Conservation (phyloP, 208 protist genomes). For the Leishmania martiniquensis region DNA sequence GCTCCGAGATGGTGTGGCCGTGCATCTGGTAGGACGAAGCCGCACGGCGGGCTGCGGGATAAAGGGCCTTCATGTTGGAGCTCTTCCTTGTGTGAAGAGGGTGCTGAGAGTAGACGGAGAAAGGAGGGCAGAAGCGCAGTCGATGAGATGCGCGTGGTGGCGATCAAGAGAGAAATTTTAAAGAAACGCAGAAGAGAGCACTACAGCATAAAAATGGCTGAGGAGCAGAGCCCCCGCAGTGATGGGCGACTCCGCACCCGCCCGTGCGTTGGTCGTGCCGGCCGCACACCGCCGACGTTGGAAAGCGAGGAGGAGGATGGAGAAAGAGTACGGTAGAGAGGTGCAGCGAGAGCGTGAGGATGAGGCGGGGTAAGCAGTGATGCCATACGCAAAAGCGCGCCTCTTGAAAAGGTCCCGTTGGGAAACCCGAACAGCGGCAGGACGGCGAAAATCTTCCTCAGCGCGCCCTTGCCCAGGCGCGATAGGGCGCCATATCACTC, state of each 20-base stretch:
- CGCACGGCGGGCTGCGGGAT: conserved; percentile 65
- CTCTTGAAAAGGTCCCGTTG: not conserved
- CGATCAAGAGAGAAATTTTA: not conserved
- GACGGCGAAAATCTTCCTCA: not conserved
- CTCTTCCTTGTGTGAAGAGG: not conserved
- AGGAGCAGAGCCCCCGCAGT: not conserved
- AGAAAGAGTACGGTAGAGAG: not conserved
- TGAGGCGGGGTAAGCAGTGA: not conserved
- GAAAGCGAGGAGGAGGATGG: not conserved
- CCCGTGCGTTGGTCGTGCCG: not conserved
- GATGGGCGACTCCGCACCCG: not conserved
- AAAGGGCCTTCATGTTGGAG: conserved; percentile 39
- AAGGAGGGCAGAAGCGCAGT: not conserved
- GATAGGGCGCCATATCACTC: not conserved
- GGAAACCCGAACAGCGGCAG: not conserved
- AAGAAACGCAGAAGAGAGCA: not conserved
- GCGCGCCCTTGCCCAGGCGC: not conserved
- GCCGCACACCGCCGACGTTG: not conserved
- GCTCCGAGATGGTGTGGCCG: conserved; percentile 76
- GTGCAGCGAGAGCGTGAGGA: not conserved
- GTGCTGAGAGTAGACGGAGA: not conserved
- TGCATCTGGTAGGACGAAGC: conserved; percentile 73
- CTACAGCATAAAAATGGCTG: not conserved
- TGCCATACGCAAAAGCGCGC: not conserved
- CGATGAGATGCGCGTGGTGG: not conserved